Percentiles rank a stretch among this genome's conserved stretches.
Evolutionary conservation across 2,329 filamentous ascomycete species (phyloP).

Genomic region (Cladosporium oxysporum): DNA sequence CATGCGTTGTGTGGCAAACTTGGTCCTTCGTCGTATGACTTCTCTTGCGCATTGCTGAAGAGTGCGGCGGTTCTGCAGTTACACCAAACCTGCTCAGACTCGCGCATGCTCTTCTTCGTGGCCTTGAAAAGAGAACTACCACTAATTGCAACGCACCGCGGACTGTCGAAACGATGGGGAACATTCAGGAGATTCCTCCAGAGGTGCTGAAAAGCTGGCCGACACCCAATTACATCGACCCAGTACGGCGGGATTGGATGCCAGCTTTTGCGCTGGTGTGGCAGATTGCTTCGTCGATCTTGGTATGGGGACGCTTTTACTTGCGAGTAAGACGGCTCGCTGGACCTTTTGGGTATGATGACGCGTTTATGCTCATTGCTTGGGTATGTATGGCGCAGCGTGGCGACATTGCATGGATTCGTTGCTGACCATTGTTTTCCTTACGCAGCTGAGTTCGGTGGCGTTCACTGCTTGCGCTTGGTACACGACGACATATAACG

Average conservation of each 20-base stretch:
- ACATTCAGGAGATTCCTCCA: slow-evolving; percentile 22
- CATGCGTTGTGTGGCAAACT: background rate
- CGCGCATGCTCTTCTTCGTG: background rate
- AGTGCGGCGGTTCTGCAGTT: background rate
- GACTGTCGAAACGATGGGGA: slow-evolving; percentile 13
- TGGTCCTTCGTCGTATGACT: background rate
- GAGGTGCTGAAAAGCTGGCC: slow-evolving; percentile 22
- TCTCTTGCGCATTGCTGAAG: background rate
- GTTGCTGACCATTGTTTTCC: background rate
- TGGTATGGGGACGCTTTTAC: slow-evolving; percentile 28
- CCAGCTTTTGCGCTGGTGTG: slow-evolving; percentile 28
- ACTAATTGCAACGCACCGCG: background rate
- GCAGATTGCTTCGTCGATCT: slow-evolving; percentile 25
- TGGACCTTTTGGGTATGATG: slow-evolving; percentile 29
- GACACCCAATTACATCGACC: slow-evolving; percentile 20
- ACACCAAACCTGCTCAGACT: background rate
- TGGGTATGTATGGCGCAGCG: slow-evolving; percentile 16
- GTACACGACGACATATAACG: slow-evolving; percentile 22
- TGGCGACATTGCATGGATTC: background rate
- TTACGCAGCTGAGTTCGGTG: slow-evolving; percentile 25
- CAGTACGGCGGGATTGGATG: slow-evolving; percentile 28
- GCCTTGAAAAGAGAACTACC: background rate
- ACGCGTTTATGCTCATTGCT: slow-evolving; percentile 30
- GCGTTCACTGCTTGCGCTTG: slow-evolving; percentile 27
- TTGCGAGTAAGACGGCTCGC: slow-evolving; percentile 25